phyloP scores from a whole-genome alignment of 2,329 filamentous ascomycete genomes.

The Fusarium papillatum region DNA sequence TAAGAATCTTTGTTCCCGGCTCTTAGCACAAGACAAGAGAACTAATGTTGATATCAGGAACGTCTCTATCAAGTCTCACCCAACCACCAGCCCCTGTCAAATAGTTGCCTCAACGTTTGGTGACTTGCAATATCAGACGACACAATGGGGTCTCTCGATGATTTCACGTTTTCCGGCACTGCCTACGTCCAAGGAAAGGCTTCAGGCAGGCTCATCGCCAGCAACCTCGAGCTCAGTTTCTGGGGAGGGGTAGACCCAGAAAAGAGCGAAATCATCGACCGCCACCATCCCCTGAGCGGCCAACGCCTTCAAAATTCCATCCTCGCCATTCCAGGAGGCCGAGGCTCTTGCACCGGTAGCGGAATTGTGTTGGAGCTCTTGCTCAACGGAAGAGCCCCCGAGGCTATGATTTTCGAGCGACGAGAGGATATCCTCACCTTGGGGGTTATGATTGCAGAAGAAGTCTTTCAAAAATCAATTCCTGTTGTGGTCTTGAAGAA shows the following conservation, averaged over 20 bases:
- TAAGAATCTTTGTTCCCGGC: neutral
- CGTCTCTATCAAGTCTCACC: neutral
- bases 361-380: slow-evolving; percentile 59
- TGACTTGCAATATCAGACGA: neutral
- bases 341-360: slow-evolving; percentile 62
- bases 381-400: slow-evolving; percentile 53
- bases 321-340: slow-evolving; percentile 59
- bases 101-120: neutral
- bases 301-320: slow-evolving; percentile 47
- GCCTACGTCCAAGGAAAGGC: slow-evolving; percentile 42
- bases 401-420: slow-evolving; percentile 56
- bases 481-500: slow-evolving; percentile 51
- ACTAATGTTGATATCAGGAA: neutral
- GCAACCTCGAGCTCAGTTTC: slow-evolving; percentile 55
- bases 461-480: slow-evolving; percentile 55
- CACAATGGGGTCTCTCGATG: slow-evolving; percentile 19
- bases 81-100: neutral
- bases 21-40: neutral
- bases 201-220: slow-evolving; percentile 46
- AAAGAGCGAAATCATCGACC: slow-evolving; percentile 58
- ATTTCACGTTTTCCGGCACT: slow-evolving; percentile 17
- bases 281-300: slow-evolving; percentile 56
- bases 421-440: slow-evolving; percentile 59
- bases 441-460: slow-evolving; percentile 57
- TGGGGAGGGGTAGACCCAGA: slow-evolving; percentile 58